These are phyloP conservation scores for Phytophthora constricta DNA, from an alignment of 352 stramenopile genomes.

Conservation along the genomic window DNA sequence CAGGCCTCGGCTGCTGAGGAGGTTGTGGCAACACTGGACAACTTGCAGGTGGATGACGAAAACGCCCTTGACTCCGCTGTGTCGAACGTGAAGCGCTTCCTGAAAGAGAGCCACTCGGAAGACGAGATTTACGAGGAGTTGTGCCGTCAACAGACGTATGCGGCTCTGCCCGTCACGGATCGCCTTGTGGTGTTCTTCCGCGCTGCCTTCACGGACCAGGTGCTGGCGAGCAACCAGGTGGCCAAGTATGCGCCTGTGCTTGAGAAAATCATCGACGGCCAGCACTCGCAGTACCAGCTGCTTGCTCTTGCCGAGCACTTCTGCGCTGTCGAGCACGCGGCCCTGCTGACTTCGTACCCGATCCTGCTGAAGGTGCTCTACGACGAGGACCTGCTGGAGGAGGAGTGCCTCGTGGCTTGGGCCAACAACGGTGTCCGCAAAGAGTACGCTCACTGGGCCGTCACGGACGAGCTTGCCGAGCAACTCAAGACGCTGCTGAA, in stretches of 20 bases:
- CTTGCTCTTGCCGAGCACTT: constrained; percentile 93
- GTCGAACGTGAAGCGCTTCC: constrained; percentile 68
- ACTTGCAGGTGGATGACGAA: constrained; percentile 84
- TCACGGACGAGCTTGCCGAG: constrained; percentile 86
- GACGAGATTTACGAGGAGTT: constrained; percentile 88
- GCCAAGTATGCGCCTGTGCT: constrained; percentile 88
- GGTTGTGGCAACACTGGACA: constrained; percentile 77
- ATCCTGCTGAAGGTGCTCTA: constrained; percentile 97
- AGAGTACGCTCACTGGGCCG: constrained; percentile 88
- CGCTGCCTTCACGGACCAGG: constrained; percentile 87
- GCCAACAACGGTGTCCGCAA: constrained; percentile 71
- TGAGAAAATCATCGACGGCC: constrained; percentile 83
- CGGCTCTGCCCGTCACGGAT: constrained; percentile 91
- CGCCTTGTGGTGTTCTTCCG: constrained; percentile 95
- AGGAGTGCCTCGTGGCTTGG: constrained; percentile 96
- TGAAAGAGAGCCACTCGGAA: constrained; percentile 56
- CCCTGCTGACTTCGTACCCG: constrained; percentile 85
- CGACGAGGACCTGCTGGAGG: constrained; percentile 96
- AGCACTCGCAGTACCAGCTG: constrained; percentile 93
- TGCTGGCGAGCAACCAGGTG: constrained; percentile 93
- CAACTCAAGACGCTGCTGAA: constrained; percentile 89
- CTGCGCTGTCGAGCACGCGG: constrained; percentile 89
- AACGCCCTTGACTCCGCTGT: constrained; percentile 83
- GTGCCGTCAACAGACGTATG: constrained; percentile 94
- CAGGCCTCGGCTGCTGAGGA: constrained; percentile 58